Evolutionary conservation across 306 rosid genomes (phyloP), one percentile per base, ranked within the genome.

Genomic region (Benincasa hispida): DNA sequence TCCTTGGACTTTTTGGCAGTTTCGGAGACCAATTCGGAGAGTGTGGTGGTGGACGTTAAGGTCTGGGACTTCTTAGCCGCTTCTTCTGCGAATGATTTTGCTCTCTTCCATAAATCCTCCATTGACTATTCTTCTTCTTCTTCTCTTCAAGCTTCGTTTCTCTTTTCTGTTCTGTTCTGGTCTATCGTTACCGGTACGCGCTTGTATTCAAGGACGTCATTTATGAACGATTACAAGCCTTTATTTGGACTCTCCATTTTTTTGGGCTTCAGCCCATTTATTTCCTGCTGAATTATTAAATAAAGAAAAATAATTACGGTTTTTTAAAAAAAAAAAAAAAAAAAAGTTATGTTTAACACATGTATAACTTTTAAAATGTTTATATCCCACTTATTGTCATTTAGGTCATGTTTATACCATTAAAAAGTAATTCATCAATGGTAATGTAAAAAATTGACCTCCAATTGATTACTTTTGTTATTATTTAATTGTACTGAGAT

Each of bases 71-170:
- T 89, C 90, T 92, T 92, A 4, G 97, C 98, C 0, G 99, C 92
- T 83, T 95, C 99, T 82, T 95, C 98, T 0, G 99, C 99, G 83
- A 95, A 89, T 15, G 79, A 77, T 81, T 87, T 92, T 5, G 99
- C 99, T 82, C 91, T 88, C 79, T 88, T 90, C 98, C 99, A 95
- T 0, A 92, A 66, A 76, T 90, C 91, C 74, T 95, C 99, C 99
- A 95, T 95, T 86, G 80, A 78, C 67, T 56, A 24, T 37, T 74
- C 41, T 60, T 42, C 50, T 39, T 19, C 37, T 12, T 7, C 24
- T 41, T 11, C 9, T 32, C 63, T 14, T 57, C 21, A 25, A 5
- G 2, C 67, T 32, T 63, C 42, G 19, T 61, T 50, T 39, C 28
- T 56, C 17, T 69, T 21, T 41, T 41, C 67, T 27, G 39, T 37